Evolutionary conservation across 164 flowering plant genomes (phyloP), one percentile per base, ranked within the genome.

Genomic region (Kalanchoe fedtschenkoi): DNA sequence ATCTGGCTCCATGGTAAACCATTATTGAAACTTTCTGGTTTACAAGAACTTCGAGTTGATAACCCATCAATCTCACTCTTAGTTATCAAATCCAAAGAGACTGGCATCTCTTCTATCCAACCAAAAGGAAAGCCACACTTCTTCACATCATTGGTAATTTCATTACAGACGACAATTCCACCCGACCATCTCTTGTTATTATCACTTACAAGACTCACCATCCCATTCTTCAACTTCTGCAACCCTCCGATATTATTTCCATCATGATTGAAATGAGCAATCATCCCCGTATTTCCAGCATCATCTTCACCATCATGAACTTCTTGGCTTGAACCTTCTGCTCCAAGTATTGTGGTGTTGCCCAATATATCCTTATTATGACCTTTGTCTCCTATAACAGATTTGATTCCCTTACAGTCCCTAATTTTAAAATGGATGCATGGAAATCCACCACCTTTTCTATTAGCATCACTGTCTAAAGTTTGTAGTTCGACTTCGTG

Each of bases 101-200:
- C 1, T 5, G 39, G 15, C 14, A 22, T 46, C 54, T 60, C 32
- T 24, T 56, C 56, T 37, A 55, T 61, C 16, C 26, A 65, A 53
- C 62, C 66, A 63, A 58, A 56, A 41, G 39, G 65, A 21, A 58
- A 61, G 15, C 68, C 42, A 22, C 24, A 42, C 58, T 60, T 58
- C 39, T 47, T 41, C 26, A 39, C 44, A 5, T 28, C 34, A 35
- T 46, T 29, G 13, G 26, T 42, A 0, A 10, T 37, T 35, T 24
- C 54, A 64, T 30, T 21, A 63, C n/a, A 34, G 32, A 34, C 61
- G 29, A 11, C 47, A 60, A 32, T 61, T 30, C 61, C 44, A 59
- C 33, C 34, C 34, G 43, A 22, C n/a, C 32, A 16, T 21, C 34
- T 16, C 58, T 34, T 22, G 30, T 51, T 56, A 26, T 66, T 63